Conservation (phyloP, 2,329 filamentous ascomycete genomes). For the Penicillium paneum region DNA sequence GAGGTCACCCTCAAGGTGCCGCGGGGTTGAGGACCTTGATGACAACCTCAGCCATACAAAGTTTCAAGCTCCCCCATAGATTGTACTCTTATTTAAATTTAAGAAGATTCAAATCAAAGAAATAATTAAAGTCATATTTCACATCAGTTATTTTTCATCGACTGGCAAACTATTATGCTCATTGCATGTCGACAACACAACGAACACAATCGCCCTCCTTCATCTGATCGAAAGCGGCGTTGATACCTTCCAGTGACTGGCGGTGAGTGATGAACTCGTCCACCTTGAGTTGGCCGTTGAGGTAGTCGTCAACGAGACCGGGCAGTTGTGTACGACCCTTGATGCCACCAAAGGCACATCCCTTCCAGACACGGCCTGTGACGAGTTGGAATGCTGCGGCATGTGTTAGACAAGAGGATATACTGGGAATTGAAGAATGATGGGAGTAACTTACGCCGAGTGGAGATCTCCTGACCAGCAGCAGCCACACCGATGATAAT, state of each 20-base stretch:
- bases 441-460: slow-evolving; percentile 68
- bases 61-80: not conserved
- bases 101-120: not conserved
- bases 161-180: slow-evolving; percentile 3
- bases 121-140: slow-evolving; percentile 24
- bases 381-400: slow-evolving; percentile 89
- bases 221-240: slow-evolving; percentile 88
- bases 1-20: slow-evolving; percentile 14
- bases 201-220: slow-evolving; percentile 96
- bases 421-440: slow-evolving; percentile 3
- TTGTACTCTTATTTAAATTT: not conserved
- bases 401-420: slow-evolving; percentile 5
- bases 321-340: slow-evolving; percentile 94
- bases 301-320: slow-evolving; percentile 82
- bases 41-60: slow-evolving; percentile 11
- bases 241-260: slow-evolving; percentile 77
- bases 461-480: slow-evolving; percentile 91
- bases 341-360: slow-evolving; percentile 95
- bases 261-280: slow-evolving; percentile 99
- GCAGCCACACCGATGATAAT: slow-evolving; percentile 98
- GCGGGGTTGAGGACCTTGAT: slow-evolving; percentile 23
- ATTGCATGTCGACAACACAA: slow-evolving; percentile 72
- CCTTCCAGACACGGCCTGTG: slow-evolving; percentile 95
- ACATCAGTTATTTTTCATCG: slow-evolving; percentile 19
- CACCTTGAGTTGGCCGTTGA: slow-evolving; percentile 87